Evolutionary conservation across 179 eudicot species (phyloP).

Genomic region (Silene coronaria): DNA sequence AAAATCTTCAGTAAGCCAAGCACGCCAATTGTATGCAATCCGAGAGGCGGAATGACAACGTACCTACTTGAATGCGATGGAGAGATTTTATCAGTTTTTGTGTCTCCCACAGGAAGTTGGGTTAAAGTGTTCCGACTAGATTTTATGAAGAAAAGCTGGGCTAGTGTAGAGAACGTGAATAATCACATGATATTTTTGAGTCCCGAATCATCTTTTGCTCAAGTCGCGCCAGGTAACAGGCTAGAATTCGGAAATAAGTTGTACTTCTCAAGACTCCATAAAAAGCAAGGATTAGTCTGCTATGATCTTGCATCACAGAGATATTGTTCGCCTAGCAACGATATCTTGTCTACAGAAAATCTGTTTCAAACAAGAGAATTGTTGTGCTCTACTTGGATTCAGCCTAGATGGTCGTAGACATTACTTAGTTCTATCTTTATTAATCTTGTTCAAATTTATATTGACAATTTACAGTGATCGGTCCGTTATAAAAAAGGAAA

Average conservation of each 20-base stretch:
- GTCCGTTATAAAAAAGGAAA: too few relatives aligned
- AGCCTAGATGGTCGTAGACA: conserved; percentile 5
- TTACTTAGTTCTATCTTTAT: too few relatives aligned
- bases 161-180: not conserved
- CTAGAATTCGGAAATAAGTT: not conserved
- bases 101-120: not conserved
- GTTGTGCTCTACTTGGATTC: conserved; percentile 1
- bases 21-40: not conserved
- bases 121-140: conserved; percentile 4
- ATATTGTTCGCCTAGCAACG: not conserved
- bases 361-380: not conserved
- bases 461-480: too few relatives aligned
- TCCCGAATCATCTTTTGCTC: not conserved
- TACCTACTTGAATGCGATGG: not conserved
- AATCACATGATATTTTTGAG: conserved; percentile 9
- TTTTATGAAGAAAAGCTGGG: not conserved
- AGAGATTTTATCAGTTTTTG: not conserved
- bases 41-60: not conserved
- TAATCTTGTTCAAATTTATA: too few relatives aligned
- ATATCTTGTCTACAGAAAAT: not conserved
- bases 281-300: not conserved
- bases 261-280: not conserved
- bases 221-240: not conserved
- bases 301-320: not conserved
- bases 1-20: too few relatives aligned